Evolutionary conservation across 1,139 yeast species (phyloP), one percentile per base, ranked within the genome.

Genomic region (Zygosaccharomyces pseudobailii): DNA sequence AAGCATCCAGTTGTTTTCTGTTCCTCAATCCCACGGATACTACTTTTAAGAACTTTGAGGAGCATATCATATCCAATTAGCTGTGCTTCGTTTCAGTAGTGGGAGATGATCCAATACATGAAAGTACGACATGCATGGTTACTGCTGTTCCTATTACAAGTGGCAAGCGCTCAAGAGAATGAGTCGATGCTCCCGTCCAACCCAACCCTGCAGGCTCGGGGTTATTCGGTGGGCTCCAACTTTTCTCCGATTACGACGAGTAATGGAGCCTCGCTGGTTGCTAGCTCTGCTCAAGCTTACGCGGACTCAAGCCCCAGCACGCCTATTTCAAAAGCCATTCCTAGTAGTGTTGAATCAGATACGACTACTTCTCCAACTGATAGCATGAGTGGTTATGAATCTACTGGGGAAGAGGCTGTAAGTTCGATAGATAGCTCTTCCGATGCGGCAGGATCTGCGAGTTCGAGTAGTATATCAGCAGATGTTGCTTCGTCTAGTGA

Each of bases 91-190:
- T 27, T 36, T 25, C 40, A 37, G 40, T 37, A 13, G 19, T 37
- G 27, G 33, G 17, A 22, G 19, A 38, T 38, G 41, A 13, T 7
- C 8, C 33, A 17, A 6, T 24, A 27, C 25, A 38, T 38, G 22
- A 25, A 17, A 17, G 32, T 38, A 27, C 33, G 35, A 38, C 31
- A 38, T 38, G 34, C 28, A 23, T 38, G 41, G 41, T 13, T 38
- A 38, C 34, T 38, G 4, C 41, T 38, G 3, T 25, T 38, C n/a
- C 28, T 31, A n/a, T 38, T 21, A 25, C 6, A 33, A 6, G 25
- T 28, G 34, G 41, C 28, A 17, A 33, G 17, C 9, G 41, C 41
- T 27, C 41, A 38, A 24, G 23, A 27, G 13, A 21, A 23, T 37
- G 21, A 8, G 30, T 20, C 13, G 9, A 22, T 2, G 10, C 34